These are phyloP conservation scores for Glarea lozoyensis DNA, from an alignment of 495 filamentous ascomycete species.

Conservation along the genomic window DNA sequence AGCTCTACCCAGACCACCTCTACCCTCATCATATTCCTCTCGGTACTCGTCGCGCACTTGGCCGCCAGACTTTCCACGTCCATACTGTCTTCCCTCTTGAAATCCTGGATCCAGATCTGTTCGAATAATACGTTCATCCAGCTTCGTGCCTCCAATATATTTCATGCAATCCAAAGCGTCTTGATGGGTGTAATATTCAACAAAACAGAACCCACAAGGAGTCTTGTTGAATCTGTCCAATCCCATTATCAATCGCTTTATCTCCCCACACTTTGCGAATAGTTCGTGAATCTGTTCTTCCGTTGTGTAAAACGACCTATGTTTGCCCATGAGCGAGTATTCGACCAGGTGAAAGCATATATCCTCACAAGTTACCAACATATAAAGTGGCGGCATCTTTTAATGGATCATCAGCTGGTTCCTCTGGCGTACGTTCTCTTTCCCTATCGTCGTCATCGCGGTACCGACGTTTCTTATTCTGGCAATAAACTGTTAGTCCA, in stretches of 20 bases:
- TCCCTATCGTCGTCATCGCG: slow-evolving; percentile 50
- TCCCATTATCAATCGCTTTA: slow-evolving; percentile 98
- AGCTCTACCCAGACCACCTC: slow-evolving; percentile 66
- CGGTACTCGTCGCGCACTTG: slow-evolving; percentile 97
- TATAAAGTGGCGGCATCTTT: slow-evolving; percentile 90
- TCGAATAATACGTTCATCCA: slow-evolving; percentile 92
- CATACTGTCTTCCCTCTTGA: slow-evolving; percentile 91
- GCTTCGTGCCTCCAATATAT: slow-evolving; percentile 96
- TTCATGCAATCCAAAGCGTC: slow-evolving; percentile 97
- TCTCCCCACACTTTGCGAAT: slow-evolving; percentile 94
- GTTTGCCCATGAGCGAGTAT: slow-evolving; percentile 23
- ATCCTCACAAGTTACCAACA: slow-evolving; percentile 84
- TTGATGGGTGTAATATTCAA: slow-evolving; percentile 96
- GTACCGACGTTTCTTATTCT: slow-evolving; percentile 52
- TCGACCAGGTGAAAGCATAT: background rate
- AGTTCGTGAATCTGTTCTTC: slow-evolving; percentile 98
- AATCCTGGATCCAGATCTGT: slow-evolving; percentile 98
- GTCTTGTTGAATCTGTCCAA: slow-evolving; percentile 95
- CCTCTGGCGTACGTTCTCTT: slow-evolving; percentile 37
- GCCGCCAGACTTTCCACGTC: slow-evolving; percentile 80
- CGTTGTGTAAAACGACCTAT: slow-evolving; percentile 97
- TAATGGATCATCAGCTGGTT: slow-evolving; percentile 60
- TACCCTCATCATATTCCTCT: slow-evolving; percentile 89
- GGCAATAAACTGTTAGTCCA: slow-evolving; percentile 29
- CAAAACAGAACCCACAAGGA: slow-evolving; percentile 97